Evolutionary conservation across 108 stramenopile species (phyloP), one percentile per base, ranked within the genome.

Genomic region (Stephanodiscus minutulus): DNA sequence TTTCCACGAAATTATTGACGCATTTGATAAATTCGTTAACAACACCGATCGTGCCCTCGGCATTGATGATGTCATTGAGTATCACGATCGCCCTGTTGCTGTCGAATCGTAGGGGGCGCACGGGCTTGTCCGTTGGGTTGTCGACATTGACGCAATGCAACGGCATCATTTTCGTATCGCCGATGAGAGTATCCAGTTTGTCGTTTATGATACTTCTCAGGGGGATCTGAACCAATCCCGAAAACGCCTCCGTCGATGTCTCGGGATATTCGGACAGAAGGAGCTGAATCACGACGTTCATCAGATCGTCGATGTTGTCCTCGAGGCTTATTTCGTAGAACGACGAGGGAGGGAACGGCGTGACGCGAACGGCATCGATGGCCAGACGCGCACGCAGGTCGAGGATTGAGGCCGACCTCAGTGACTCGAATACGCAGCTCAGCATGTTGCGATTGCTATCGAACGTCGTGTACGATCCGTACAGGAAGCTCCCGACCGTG

Each of bases 11-110:
- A 22, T 39, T 39, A 12, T 49, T 61, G 7, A 88, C 55, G 70
- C 87, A 88, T 44, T 56, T 59, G 24, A 88, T 56, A 60, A 83
- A 87, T 5, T 73, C 36, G 53, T 90, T 90, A 48, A 85, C 33
- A 7, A 64, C 48, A 22, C 58, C 29, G 41, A 82, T 64, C 5
- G 81, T 68, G 24, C 48, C 53, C 2, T 47, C 22, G 15, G 61
- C 55, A 44, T 82, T 83, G 13, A 90, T 53, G 36, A 85, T 64
- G 6, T 81, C 70, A 68, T 90, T 50, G 56, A 77, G 68, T 33
- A 82, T 33, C 53, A 68, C 55, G 29, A 82, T 49, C 27, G 65
- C 76, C 28, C 35, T 59, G 61, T 71, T 73, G 25, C 52, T 68
- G 70, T 77, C 76, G 41, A 82, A 49, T 29, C 57, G n/a, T 35